These are phyloP conservation scores for Raffaelea deltoideospora DNA, from an alignment of 2,329 filamentous ascomycete genomes.

Conservation along the genomic window DNA sequence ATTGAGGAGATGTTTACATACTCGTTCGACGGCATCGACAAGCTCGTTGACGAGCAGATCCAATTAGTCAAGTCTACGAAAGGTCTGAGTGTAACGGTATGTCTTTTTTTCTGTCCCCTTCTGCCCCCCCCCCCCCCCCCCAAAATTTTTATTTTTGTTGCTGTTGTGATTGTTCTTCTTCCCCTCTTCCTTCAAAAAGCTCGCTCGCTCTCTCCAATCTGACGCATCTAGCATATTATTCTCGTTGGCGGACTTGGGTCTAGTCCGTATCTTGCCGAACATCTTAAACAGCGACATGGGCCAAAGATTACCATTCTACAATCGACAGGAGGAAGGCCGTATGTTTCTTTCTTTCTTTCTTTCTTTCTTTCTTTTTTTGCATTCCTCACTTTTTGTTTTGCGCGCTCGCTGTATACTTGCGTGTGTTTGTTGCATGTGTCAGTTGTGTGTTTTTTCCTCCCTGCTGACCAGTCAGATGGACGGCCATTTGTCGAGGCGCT, in stretches of 20 bases:
- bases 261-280: slow-evolving; percentile 28
- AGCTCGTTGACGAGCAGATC: slow-evolving; percentile 18
- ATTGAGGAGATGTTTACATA: slow-evolving; percentile 17
- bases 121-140: no score
- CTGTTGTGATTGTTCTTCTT: no score
- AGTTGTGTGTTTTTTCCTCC: no score
- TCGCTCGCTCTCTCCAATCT: no score
- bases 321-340: slow-evolving; percentile 13
- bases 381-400: no score
- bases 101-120: neutral
- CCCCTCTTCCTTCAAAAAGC: no score
- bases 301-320: slow-evolving; percentile 31
- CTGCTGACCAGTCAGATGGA: no score
- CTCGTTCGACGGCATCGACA: slow-evolving; percentile 25
- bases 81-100: slow-evolving; percentile 1
- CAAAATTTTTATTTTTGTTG: no score
- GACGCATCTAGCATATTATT: slow-evolving; percentile 26
- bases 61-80: slow-evolving; percentile 1
- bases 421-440: no score
- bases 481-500: slow-evolving; percentile 34
- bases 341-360: no score
- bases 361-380: no score
- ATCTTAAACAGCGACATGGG: slow-evolving; percentile 19
- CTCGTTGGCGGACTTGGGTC: slow-evolving; percentile 34
- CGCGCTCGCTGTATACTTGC: no score